These are phyloP conservation scores for Irpex lacteus DNA, from an alignment of 1,284 basidiomycete species.

Conservation along the genomic window DNA sequence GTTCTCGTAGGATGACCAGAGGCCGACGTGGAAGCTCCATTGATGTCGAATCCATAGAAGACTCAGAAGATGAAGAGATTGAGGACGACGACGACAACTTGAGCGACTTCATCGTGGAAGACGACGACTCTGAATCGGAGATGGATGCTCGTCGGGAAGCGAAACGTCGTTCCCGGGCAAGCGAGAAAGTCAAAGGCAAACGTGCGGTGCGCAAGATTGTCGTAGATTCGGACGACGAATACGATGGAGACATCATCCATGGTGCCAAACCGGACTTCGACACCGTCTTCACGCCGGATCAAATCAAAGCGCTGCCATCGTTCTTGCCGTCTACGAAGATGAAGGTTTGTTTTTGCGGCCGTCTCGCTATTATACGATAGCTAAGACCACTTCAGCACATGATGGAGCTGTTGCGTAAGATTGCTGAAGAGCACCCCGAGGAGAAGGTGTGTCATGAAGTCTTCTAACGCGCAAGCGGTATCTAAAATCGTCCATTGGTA, in stretches of 20 bases:
- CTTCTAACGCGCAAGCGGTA: neutral
- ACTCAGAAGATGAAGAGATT: slow-evolving; percentile 28
- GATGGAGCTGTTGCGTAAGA: slow-evolving; percentile 46
- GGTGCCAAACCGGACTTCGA: slow-evolving; percentile 29
- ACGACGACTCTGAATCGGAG: slow-evolving; percentile 41
- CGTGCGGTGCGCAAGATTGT: slow-evolving; percentile 28
- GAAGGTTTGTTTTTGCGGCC: slow-evolving; percentile 39
- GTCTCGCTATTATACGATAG: too few relatives aligned
- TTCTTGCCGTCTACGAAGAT: slow-evolving; percentile 64
- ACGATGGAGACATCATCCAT: slow-evolving; percentile 39
- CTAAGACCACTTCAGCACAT: slow-evolving; percentile 37
- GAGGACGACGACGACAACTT: slow-evolving; percentile 34
- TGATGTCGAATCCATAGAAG: neutral
- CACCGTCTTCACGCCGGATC: slow-evolving; percentile 26
- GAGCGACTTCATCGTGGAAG: slow-evolving; percentile 52
- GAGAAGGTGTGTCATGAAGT: slow-evolving; percentile 45
- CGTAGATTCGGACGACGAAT: slow-evolving; percentile 48
- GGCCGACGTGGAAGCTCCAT: neutral
- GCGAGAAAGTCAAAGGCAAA: slow-evolving; percentile 23
- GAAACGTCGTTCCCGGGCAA: slow-evolving; percentile 23
- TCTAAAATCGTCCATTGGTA: neutral
- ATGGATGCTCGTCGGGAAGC: slow-evolving; percentile 35
- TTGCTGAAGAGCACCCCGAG: slow-evolving; percentile 43
- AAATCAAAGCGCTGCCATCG: slow-evolving; percentile 40
- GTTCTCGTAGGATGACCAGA: neutral